Conservation (phyloP, 2,329 filamentous ascomycete genomes). For the Teratosphaeria pseudoeucalypti region DNA sequence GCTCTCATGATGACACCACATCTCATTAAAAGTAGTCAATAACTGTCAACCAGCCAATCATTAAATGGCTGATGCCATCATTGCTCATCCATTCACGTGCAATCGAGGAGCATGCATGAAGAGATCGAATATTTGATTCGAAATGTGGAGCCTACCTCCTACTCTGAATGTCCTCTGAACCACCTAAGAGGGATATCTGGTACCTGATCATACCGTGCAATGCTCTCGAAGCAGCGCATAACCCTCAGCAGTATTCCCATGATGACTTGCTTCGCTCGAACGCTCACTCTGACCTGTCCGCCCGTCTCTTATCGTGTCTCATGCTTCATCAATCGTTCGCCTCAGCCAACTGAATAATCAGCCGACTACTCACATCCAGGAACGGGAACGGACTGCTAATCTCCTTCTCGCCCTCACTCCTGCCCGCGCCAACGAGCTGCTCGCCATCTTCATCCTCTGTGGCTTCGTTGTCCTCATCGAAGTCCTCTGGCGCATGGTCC, state of each 20-base stretch:
- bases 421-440: constrained; percentile 36
- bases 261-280: neutral
- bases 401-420: constrained; percentile 72
- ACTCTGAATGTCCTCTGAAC: neutral
- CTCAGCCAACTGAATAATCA: constrained; percentile 88
- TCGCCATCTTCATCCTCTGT: constrained; percentile 26
- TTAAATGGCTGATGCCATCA: too few species aligned
- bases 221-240: neutral
- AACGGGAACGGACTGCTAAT: constrained; percentile 93
- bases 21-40: too few species aligned
- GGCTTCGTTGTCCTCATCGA: constrained; percentile 18
- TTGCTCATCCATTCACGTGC: too few species aligned
- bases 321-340: constrained; percentile 45
- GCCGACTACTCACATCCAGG: constrained; percentile 78
- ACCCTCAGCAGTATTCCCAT: neutral
- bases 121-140: too few species aligned
- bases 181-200: neutral
- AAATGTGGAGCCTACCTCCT: neutral
- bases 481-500: constrained; percentile 14
- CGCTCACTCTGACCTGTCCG: neutral
- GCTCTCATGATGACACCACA: too few species aligned
- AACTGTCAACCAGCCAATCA: too few species aligned
- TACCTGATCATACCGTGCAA: neutral
- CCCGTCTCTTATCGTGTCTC: neutral
- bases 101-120: too few species aligned